These are phyloP conservation scores for Colletotrichum sp. DNA, from an alignment of 2,329 filamentous ascomycete species.

Conservation along the genomic window DNA sequence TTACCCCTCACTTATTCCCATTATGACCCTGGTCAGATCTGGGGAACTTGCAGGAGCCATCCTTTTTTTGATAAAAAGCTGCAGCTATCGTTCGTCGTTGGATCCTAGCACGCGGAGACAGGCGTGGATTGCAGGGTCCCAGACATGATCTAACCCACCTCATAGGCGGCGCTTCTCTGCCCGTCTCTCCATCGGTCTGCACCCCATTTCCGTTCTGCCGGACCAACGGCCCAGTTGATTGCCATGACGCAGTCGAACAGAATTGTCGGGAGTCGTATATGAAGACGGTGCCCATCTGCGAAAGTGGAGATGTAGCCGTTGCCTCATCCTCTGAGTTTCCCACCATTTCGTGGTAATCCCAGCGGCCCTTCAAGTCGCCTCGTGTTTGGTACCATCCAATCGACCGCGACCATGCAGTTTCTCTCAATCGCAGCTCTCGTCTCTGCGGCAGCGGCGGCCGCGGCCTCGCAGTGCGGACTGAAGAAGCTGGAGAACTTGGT, in stretches of 20 bases:
- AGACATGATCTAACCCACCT: neutral
- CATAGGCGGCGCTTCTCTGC: neutral
- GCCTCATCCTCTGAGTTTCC: neutral
- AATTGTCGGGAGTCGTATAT: neutral
- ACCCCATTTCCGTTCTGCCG: neutral
- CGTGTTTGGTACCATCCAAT: neutral
- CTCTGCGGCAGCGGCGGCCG: constrained; percentile 9
- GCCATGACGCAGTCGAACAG: neutral
- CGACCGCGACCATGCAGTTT: neutral
- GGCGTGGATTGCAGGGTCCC: neutral
- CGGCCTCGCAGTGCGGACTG: constrained; percentile 28
- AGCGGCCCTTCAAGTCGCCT: neutral
- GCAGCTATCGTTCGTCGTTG: neutral
- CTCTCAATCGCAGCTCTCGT: neutral
- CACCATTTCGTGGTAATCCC: neutral
- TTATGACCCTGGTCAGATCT: neutral
- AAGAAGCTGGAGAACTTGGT: constrained; percentile 66
- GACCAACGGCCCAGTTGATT: neutral
- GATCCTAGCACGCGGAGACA: neutral
- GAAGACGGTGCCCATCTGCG: neutral
- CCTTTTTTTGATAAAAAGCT: neutral
- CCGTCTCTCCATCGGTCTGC: neutral
- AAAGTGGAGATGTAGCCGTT: neutral
- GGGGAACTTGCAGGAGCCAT: neutral
- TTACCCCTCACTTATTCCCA: constrained; percentile 3